Evolutionary conservation across 371 early-diverging fungal species (phyloP).

Genomic region (Mortierella sp.): DNA sequence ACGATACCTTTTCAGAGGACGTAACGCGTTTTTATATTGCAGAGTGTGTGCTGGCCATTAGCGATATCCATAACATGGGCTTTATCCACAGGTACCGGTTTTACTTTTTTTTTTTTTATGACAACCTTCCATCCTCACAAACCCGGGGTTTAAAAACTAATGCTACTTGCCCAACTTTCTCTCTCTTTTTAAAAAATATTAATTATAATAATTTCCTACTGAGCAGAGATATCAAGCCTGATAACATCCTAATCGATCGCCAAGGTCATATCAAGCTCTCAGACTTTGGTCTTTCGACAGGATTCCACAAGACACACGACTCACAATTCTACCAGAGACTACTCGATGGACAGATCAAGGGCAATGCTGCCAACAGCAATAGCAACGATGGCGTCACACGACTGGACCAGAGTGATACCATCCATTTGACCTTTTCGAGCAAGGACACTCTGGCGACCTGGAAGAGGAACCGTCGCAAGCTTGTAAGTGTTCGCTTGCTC

Average conservation of each 20-base stretch:
- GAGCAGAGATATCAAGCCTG: conserved; percentile 86
- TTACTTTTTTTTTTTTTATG: neutral
- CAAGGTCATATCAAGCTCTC: conserved; percentile 92
- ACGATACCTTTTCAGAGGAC: conserved; percentile 95
- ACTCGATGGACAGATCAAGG: conserved; percentile 61
- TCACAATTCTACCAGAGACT: conserved; percentile 91
- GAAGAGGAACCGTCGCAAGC: conserved; percentile 94
- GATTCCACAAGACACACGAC: conserved; percentile 98
- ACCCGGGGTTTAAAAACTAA: neutral
- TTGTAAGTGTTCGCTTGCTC: too few relatives aligned
- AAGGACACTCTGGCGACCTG: conserved; percentile 94
- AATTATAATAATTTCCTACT: neutral
- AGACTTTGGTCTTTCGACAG: conserved; percentile 98
- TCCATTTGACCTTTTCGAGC: conserved; percentile 84
- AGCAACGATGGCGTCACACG: conserved; percentile 43
- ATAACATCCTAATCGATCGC: conserved; percentile 86
- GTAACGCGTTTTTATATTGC: conserved; percentile 99
- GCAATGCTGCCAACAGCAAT: conserved; percentile 49
- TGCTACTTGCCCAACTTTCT: too few relatives aligned
- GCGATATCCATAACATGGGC: conserved; percentile 94
- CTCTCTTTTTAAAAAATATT: neutral
- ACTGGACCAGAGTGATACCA: conserved; percentile 66
- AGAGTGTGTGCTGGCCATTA: conserved; percentile 96
- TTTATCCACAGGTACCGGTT: conserved; percentile 93
- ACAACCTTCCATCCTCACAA: conserved; percentile 11